Conservation (phyloP, 73 alveolate species). For the Tetrahymena malaccensis region DNA sequence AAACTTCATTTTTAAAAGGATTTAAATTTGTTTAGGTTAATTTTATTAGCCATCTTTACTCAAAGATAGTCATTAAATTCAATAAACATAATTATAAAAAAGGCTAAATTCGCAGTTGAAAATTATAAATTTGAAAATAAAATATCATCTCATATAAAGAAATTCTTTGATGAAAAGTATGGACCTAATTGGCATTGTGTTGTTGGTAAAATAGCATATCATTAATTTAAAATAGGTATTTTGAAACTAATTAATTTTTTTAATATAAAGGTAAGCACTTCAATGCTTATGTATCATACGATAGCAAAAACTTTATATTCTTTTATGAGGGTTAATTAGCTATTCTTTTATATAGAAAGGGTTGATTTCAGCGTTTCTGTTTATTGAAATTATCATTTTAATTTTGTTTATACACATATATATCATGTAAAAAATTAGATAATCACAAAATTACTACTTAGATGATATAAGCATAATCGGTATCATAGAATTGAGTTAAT, state of each 20-base stretch:
- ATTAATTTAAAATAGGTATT: neutral
- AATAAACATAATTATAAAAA: neutral
- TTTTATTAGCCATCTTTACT: neutral
- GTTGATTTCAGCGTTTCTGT: conserved; percentile 1
- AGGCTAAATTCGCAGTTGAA: conserved; percentile 66
- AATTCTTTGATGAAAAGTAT: conserved; percentile 91
- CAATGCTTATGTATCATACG: conserved; percentile 86
- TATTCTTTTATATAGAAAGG: conserved; percentile 77
- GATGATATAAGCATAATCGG: neutral
- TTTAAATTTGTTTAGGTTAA: neutral
- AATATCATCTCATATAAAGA: conserved; percentile 76
- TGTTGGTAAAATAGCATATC: conserved; percentile 6
- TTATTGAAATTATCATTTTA: neutral
- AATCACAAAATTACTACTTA: neutral
- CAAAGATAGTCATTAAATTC: neutral
- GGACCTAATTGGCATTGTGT: conserved; percentile 81
- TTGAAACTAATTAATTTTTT: neutral
- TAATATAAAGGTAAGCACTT: conserved; percentile 75
- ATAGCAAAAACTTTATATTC: conserved; percentile 90
- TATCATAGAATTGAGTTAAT: too few relatives aligned
- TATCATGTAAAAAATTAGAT: neutral
- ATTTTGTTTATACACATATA: neutral
- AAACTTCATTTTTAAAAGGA: neutral
- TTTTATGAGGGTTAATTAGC: conserved; percentile 96
- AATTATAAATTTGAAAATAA: conserved; percentile 79